Evolutionary conservation across 2,329 filamentous ascomycete species (phyloP).

Genomic region (Fusarium sulawesiense): DNA sequence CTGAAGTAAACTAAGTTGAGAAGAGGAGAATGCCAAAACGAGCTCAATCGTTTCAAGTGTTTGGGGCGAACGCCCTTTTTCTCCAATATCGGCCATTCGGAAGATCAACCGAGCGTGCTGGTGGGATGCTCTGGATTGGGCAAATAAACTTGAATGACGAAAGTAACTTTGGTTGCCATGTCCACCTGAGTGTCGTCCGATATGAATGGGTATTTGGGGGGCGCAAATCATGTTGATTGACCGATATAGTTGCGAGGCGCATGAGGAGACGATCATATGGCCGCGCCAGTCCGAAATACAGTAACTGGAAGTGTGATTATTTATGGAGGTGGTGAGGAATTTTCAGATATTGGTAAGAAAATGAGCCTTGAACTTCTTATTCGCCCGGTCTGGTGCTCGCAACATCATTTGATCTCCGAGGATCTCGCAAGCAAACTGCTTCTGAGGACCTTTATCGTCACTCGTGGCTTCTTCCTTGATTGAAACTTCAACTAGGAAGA

Average conservation of each 20-base stretch:
- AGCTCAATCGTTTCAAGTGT: neutral
- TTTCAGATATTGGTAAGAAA: constrained; percentile 78
- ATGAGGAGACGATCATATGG: neutral
- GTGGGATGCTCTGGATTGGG: neutral
- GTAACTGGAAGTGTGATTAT: neutral
- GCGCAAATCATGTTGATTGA: neutral
- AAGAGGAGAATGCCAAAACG: neutral
- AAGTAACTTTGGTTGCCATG: neutral
- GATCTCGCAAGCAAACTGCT: constrained; percentile 79
- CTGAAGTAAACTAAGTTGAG: neutral
- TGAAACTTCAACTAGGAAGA: constrained; percentile 82
- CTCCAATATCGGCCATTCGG: no score
- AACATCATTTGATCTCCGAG: constrained; percentile 89
- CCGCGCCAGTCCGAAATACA: neutral
- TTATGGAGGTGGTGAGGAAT: neutral
- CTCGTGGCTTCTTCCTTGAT: constrained; percentile 19
- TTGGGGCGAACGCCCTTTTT: neutral
- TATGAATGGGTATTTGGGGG: neutral
- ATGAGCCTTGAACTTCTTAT: constrained; percentile 90
- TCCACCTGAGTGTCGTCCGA: neutral
- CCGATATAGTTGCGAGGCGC: neutral
- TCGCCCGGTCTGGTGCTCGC: constrained; percentile 84
- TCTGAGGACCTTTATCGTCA: constrained; percentile 33
- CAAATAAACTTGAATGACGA: neutral
- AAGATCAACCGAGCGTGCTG: neutral